These are phyloP conservation scores for Hyaloscypha bicolor DNA, from an alignment of 495 filamentous ascomycete genomes.

Conservation along the genomic window DNA sequence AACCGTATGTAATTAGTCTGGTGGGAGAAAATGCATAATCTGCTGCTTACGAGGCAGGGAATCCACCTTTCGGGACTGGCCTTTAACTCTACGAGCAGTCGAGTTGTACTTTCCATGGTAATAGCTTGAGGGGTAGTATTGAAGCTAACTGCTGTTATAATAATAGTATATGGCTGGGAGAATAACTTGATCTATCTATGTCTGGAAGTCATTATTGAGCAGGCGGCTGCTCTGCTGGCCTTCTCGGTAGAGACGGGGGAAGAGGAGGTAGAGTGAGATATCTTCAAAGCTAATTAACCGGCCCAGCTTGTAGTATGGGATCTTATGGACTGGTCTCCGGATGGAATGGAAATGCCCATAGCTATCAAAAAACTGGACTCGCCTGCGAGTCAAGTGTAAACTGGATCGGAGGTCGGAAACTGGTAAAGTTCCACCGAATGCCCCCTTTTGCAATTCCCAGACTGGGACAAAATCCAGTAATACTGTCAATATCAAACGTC, in stretches of 20 bases:
- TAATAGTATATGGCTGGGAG: neutral
- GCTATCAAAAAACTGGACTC: neutral
- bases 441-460: neutral
- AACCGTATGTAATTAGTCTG: too few relatives aligned
- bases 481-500: neutral
- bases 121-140: neutral
- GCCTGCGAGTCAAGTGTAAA: neutral
- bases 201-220: neutral
- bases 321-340: conserved; percentile 8
- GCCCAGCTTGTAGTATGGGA: conserved; percentile 8
- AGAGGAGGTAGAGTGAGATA: conserved; percentile 12
- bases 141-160: neutral
- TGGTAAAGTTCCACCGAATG: neutral
- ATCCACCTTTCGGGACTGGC: too few relatives aligned
- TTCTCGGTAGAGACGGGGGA: conserved; percentile 9
- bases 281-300: conserved; percentile 13
- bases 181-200: neutral
- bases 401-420: neutral
- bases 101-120: too few relatives aligned
- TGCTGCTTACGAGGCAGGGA: too few relatives aligned
- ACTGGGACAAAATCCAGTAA: neutral
- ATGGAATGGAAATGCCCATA: conserved; percentile 6
- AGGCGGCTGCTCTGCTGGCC: conserved; percentile 1
- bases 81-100: too few relatives aligned
- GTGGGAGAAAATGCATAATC: too few relatives aligned